These are phyloP conservation scores for Avena insularis DNA, from an alignment of 176 grass and related monocot genomes.

Conservation along the genomic window DNA sequence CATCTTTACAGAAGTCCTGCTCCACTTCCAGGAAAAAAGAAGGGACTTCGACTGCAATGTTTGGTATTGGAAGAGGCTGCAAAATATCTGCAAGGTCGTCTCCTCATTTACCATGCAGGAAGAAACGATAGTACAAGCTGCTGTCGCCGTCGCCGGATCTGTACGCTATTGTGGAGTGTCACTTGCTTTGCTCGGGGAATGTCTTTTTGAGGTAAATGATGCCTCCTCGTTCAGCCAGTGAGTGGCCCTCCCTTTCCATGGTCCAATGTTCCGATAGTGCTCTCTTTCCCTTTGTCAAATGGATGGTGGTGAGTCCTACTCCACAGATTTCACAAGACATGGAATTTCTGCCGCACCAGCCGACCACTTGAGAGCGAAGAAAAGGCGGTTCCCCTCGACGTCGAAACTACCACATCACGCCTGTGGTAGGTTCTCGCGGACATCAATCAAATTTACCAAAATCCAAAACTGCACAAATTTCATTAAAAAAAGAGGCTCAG, in stretches of 20 bases:
- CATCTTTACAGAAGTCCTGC: background rate
- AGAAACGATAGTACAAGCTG: background rate
- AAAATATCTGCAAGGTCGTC: background rate
- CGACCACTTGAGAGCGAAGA: background rate
- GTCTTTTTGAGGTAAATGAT: conserved; percentile 7
- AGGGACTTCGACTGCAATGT: background rate
- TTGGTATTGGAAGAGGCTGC: background rate
- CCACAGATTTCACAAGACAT: conserved; percentile 24
- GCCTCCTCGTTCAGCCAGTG: conserved; percentile 4
- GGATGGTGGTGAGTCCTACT: conserved; percentile 39
- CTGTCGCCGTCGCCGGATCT: background rate
- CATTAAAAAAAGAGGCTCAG: background rate
- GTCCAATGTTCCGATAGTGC: conserved; percentile 7
- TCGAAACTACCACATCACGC: background rate
- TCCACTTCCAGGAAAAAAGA: background rate
- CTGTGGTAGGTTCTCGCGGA: background rate
- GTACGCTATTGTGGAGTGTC: background rate
- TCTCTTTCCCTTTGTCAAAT: conserved; percentile 9
- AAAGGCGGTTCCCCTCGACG: background rate
- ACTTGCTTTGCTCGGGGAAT: conserved; percentile 16
- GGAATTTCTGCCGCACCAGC: background rate
- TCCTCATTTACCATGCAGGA: background rate
- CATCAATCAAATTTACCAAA: background rate
- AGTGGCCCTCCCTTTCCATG: background rate
- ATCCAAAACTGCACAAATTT: background rate